Percentiles rank a stretch among this genome's conserved stretches.
These are phyloP conservation scores for Purshia tridentata DNA, from an alignment of 306 rosid genomes.

Conservation along the genomic window DNA sequence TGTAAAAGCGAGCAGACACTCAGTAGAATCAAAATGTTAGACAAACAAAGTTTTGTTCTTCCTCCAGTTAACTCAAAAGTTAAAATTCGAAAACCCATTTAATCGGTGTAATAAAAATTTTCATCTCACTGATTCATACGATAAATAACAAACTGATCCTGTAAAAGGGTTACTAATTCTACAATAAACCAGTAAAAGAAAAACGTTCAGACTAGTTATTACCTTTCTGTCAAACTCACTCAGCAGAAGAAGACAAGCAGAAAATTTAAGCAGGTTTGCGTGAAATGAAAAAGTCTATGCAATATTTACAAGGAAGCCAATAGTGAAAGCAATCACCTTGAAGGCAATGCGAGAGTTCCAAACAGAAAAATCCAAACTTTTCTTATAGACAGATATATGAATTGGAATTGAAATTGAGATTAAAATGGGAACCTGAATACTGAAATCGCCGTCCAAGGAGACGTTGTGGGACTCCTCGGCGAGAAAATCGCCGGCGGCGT, in stretches of 20 bases:
- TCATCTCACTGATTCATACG: background rate
- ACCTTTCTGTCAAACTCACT: no score
- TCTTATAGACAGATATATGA: background rate
- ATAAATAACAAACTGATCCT: background rate
- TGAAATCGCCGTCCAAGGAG: conserved; percentile 94
- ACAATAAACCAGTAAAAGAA: background rate
- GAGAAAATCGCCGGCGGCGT: conserved; percentile 67
- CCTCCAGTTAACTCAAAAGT: background rate
- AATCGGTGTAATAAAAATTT: background rate
- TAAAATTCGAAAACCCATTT: background rate
- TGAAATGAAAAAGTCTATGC: background rate
- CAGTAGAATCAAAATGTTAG: background rate
- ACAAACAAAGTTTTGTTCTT: background rate
- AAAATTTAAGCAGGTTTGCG: background rate
- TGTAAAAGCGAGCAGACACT: background rate
- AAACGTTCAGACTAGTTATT: background rate
- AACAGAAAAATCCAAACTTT: background rate
- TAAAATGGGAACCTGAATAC: conserved; percentile 69
- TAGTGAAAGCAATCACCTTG: background rate
- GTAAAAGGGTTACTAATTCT: background rate
- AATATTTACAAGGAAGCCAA: background rate
- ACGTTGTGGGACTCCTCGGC: conserved; percentile 86
- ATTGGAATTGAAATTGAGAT: background rate
- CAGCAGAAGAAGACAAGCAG: background rate
- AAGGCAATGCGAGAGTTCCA: background rate